Conservation (phyloP, 2,329 filamentous ascomycete species). For the Zasmidium citrigriseum region DNA sequence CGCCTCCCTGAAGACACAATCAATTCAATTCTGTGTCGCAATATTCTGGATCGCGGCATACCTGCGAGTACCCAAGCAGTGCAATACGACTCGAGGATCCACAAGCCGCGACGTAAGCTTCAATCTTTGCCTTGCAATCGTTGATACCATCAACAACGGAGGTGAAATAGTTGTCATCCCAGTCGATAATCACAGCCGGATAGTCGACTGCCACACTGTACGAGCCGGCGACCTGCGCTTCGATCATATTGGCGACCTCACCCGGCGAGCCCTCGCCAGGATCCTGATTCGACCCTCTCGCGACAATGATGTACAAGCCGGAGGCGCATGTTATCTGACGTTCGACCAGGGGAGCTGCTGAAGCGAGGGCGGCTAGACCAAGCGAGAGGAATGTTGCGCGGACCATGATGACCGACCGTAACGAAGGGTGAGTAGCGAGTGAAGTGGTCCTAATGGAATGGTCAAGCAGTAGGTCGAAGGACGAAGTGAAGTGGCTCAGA, state of each 20-base stretch:
- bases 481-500: neutral
- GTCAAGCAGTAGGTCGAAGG: neutral
- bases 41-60: neutral
- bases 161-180: slow-evolving; percentile 17
- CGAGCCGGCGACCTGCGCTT: slow-evolving; percentile 34
- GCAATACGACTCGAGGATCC: slow-evolving; percentile 35
- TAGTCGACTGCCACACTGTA: slow-evolving; percentile 36
- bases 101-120: slow-evolving; percentile 32
- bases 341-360: slow-evolving; percentile 20
- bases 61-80: slow-evolving; percentile 39
- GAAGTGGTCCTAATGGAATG: neutral
- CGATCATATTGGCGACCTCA: slow-evolving; percentile 34
- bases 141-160: slow-evolving; percentile 35
- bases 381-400: slow-evolving; percentile 6
- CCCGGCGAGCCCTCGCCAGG: slow-evolving; percentile 37
- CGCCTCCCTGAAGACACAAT: slow-evolving; percentile 18
- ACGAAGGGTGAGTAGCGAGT: neutral
- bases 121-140: slow-evolving; percentile 33
- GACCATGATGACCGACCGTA: slow-evolving; percentile 12
- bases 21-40: neutral
- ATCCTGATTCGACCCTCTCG: slow-evolving; percentile 33
- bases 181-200: slow-evolving; percentile 24
- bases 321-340: slow-evolving; percentile 24
- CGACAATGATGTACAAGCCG: slow-evolving; percentile 40
- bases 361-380: slow-evolving; percentile 11